A percentile compares a stretch with the other conserved stretches of the same genome.
phyloP scores from a whole-genome alignment of 768 basidiomycete genomes.

The Lactifluus echinatus region DNA sequence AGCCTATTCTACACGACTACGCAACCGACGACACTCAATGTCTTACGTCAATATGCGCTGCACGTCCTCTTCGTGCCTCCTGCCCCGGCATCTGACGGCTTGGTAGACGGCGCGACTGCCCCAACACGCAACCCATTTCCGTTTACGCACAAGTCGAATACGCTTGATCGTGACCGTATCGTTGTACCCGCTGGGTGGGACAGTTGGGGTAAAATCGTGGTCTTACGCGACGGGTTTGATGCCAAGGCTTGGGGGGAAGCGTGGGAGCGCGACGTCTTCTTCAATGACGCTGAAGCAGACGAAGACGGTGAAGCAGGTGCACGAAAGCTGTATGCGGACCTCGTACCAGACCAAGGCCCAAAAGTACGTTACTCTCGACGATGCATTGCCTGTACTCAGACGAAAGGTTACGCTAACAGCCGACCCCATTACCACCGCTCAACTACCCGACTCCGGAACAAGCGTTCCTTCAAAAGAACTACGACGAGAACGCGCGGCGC shows the following conservation, averaged over 20 bases:
- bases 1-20: slow-evolving; percentile 86
- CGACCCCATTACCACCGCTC: slow-evolving; percentile 60
- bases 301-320: slow-evolving; percentile 42
- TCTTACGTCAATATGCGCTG: slow-evolving; percentile 75
- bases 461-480: slow-evolving; percentile 82
- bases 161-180: slow-evolving; percentile 85
- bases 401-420: slow-evolving; percentile 34
- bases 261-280: slow-evolving; percentile 61
- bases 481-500: slow-evolving; percentile 87
- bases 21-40: slow-evolving; percentile 62
- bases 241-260: slow-evolving; percentile 70
- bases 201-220: slow-evolving; percentile 91
- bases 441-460: slow-evolving; percentile 84
- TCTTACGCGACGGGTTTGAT: slow-evolving; percentile 88
- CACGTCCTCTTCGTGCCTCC: slow-evolving; percentile 74
- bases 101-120: slow-evolving; percentile 29
- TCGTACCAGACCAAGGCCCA: slow-evolving; percentile 68
- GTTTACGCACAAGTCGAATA: slow-evolving; percentile 81
- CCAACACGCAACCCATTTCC: slow-evolving; percentile 75
- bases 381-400: background rate
- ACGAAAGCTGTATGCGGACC: slow-evolving; percentile 52
- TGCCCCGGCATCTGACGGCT: slow-evolving; percentile 40
- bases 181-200: slow-evolving; percentile 97
- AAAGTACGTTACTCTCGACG: slow-evolving; percentile 42
- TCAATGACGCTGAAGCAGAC: slow-evolving; percentile 30